Evolutionary conservation across 768 basidiomycete species (phyloP).

Genomic region (Mycena vitilis): DNA sequence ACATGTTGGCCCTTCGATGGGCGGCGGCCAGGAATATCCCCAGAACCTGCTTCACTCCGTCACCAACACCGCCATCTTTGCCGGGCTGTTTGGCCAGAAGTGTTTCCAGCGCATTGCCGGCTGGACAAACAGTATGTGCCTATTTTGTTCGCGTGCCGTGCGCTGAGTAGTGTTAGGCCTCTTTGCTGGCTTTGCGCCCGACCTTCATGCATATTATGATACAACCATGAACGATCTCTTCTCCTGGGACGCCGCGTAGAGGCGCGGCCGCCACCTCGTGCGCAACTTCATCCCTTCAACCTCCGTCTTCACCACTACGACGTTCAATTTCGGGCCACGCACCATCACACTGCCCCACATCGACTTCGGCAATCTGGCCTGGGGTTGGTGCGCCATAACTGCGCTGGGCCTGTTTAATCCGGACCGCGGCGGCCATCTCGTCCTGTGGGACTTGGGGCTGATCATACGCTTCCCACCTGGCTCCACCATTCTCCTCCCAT

Average conservation of each 20-base stretch:
- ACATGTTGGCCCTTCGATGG: conserved; percentile 1
- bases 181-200: not conserved
- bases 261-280: not conserved
- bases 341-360: conserved; percentile 5
- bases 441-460: too few species aligned
- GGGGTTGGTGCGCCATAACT: conserved; percentile 19
- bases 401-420: not conserved
- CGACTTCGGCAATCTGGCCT: conserved; percentile 13
- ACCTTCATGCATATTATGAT: not conserved
- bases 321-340: too few species aligned
- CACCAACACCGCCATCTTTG: not conserved
- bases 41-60: not conserved
- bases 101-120: not conserved
- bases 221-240: not conserved
- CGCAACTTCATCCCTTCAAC: conserved; percentile 2
- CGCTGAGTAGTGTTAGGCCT: not conserved
- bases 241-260: not conserved
- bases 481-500: too few species aligned
- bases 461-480: too few species aligned
- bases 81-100: not conserved
- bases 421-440: conserved; percentile 7
- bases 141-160: not conserved
- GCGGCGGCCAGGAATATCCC: not conserved
- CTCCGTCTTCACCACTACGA: too few species aligned
- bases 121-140: conserved; percentile 7